Conservation (phyloP, 2,329 filamentous ascomycete species). For the Didymella sp. region DNA sequence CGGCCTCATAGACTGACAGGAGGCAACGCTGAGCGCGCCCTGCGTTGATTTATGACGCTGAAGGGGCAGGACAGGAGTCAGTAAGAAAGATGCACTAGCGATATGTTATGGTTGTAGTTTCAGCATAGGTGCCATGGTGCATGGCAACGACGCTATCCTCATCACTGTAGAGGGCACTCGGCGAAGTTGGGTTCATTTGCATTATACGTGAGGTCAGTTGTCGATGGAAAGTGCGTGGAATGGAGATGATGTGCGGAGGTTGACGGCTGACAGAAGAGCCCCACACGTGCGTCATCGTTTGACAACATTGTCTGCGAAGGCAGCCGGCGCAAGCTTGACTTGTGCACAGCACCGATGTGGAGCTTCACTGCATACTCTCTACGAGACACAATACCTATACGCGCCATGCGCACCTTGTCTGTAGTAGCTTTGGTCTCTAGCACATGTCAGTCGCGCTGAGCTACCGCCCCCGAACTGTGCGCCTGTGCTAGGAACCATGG, state of each 20-base stretch:
- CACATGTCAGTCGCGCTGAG: conserved; percentile 1
- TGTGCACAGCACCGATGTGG: not conserved
- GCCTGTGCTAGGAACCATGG: conserved; percentile 32
- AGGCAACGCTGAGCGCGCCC: not conserved
- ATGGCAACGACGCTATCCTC: too few relatives aligned
- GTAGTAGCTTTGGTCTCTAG: not conserved
- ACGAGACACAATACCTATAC: not conserved
- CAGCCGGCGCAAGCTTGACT: conserved; percentile 5
- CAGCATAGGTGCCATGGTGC: not conserved
- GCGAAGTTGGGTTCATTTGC: not conserved
- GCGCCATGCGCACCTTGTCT: conserved; percentile 2
- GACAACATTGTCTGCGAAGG: not conserved
- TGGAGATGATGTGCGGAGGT: not conserved
- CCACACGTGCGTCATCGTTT: conserved; percentile 19
- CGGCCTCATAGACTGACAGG: not conserved
- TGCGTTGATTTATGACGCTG: too few relatives aligned
- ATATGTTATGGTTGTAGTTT: not conserved
- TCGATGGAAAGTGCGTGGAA: too few relatives aligned
- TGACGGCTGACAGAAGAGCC: not conserved
- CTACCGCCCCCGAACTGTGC: not conserved
- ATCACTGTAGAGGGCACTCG: too few relatives aligned
- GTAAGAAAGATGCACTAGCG: too few relatives aligned
- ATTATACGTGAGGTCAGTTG: too few relatives aligned
- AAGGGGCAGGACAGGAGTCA: not conserved
- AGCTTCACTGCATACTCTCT: not conserved